Conservation (phyloP, 139 green algal species). For the Axilococcus clingmanii region DNA sequence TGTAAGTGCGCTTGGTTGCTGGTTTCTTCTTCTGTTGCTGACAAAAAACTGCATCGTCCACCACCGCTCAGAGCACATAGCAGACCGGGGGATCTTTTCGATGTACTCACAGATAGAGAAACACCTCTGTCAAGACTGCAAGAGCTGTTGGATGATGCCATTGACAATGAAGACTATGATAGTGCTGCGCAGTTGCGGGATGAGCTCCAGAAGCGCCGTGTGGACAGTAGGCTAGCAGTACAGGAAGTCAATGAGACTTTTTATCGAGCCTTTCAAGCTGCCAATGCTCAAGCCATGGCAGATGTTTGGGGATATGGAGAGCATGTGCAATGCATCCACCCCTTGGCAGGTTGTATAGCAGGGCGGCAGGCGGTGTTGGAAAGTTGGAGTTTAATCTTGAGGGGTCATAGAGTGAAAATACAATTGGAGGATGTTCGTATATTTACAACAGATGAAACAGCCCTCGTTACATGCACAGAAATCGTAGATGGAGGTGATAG, state of each 20-base stretch:
- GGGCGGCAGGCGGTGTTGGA: constrained; percentile 58
- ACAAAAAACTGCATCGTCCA: too few species aligned
- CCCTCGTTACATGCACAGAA: constrained; percentile 71
- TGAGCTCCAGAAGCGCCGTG: constrained; percentile 21
- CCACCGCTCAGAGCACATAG: background rate
- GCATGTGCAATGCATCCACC: constrained; percentile 78
- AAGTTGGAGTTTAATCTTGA: constrained; percentile 65
- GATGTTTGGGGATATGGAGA: constrained; percentile 65
- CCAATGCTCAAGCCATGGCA: constrained; percentile 57
- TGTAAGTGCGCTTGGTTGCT: too few species aligned
- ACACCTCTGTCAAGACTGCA: constrained; percentile 12
- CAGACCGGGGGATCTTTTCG: background rate
- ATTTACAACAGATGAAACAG: constrained; percentile 30
- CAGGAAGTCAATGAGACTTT: constrained; percentile 72
- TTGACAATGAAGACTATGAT: constrained; percentile 49
- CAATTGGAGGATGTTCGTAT: constrained; percentile 64
- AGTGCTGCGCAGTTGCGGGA: constrained; percentile 44
- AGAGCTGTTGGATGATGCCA: constrained; percentile 26
- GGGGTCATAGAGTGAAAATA: constrained; percentile 45
- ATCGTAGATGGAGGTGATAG: constrained; percentile 55
- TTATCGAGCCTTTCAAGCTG: constrained; percentile 63
- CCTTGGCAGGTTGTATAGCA: constrained; percentile 48
- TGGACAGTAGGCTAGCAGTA: constrained; percentile 51
- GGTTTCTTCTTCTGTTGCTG: too few species aligned
- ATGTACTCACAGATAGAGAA: background rate